A percentile compares a stretch with the other conserved stretches of the same genome.
Evolutionary conservation across 2,329 filamentous ascomycete species (phyloP).

Genomic region (Aspergillus vadensis): DNA sequence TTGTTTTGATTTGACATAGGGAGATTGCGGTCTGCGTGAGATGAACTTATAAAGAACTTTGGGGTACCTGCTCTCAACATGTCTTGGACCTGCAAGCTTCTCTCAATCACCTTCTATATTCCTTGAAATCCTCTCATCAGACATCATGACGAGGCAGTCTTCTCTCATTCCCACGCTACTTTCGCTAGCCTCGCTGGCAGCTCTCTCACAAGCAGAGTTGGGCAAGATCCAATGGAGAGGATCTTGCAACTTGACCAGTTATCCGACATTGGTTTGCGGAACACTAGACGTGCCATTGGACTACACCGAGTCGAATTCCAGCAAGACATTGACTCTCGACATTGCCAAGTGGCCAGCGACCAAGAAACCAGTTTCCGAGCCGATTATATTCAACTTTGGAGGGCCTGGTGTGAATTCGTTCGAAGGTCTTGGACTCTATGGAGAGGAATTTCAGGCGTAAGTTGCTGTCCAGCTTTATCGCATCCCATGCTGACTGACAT

Average conservation of each 20-base stretch:
- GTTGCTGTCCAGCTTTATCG: not conserved
- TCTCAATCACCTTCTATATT: not conserved
- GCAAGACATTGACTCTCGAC: conserved; percentile 10
- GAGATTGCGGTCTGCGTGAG: not conserved
- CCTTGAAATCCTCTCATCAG: not conserved
- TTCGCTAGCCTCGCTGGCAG: not conserved
- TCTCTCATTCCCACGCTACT: not conserved
- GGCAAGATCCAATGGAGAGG: conserved; percentile 8
- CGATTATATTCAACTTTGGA: conserved; percentile 14
- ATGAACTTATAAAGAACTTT: not conserved
- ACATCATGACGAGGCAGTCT: not conserved
- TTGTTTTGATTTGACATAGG: not conserved
- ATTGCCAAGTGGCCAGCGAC: conserved; percentile 14
- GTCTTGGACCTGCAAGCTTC: not conserved
- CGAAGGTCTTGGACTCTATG: not conserved
- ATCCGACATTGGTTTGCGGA: conserved; percentile 1
- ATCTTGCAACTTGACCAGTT: not conserved
- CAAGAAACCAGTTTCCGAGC: conserved; percentile 3
- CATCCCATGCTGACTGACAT: conserved; percentile 1
- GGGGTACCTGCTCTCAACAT: not conserved
- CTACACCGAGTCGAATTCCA: conserved; percentile 10
- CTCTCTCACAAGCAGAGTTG: conserved; percentile 1
- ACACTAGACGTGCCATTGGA: conserved; percentile 16
- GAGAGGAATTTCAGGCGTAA: not conserved
- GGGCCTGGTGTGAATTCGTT: conserved; percentile 7